phyloP scores from a whole-genome alignment of 2,329 filamentous ascomycete genomes.

The Cladorrhinum sp. region DNA sequence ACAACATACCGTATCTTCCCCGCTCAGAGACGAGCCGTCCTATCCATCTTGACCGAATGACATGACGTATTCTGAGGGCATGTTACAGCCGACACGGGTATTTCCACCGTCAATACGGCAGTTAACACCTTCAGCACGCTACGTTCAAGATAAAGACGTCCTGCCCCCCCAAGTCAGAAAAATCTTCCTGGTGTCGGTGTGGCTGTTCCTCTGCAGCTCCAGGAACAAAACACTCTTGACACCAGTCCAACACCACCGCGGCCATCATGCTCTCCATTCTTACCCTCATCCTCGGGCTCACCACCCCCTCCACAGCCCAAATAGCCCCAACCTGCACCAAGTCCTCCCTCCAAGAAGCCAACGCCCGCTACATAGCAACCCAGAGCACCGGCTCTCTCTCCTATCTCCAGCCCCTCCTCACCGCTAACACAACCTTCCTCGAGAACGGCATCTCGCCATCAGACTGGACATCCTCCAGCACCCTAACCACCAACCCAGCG shows the following conservation, averaged over 20 bases:
- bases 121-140: background rate
- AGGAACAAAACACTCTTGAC: too few relatives aligned
- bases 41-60: background rate
- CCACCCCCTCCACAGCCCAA: background rate
- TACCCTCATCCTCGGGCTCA: background rate
- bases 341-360: constrained; percentile 7
- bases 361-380: constrained; percentile 11
- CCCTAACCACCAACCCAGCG: background rate
- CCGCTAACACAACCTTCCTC: constrained; percentile 1
- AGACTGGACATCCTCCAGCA: background rate
- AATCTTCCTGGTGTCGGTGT: too few relatives aligned
- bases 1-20: background rate
- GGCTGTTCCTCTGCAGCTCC: too few relatives aligned
- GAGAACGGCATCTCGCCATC: constrained; percentile 8
- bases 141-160: background rate
- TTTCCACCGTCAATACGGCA: background rate
- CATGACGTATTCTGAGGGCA: background rate
- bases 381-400: constrained; percentile 8
- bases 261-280: background rate
- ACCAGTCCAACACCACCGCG: too few relatives aligned
- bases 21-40: background rate
- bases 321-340: background rate
- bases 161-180: background rate
- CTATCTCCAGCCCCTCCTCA: constrained; percentile 3
- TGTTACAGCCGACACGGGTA: background rate